Evolutionary conservation across 1,284 basidiomycete genomes (phyloP).

Genomic region (Sporisorium exsertum): DNA sequence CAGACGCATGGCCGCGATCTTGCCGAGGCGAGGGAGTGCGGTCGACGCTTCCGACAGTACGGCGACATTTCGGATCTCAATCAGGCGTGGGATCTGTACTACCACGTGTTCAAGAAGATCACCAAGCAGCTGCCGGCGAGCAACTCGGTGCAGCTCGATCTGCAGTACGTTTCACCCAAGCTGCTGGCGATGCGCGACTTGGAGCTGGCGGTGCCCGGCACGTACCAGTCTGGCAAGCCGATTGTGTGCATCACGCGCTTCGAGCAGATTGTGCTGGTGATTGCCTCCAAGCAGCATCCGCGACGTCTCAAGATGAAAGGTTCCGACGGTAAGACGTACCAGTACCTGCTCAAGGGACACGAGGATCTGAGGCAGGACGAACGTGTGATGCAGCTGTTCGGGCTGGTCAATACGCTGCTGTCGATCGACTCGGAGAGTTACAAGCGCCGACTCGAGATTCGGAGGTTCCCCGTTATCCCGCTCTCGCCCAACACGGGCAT

Average conservation of each 20-base stretch:
- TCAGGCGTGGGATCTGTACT: conserved; percentile 99
- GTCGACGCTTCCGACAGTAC: conserved; percentile 85
- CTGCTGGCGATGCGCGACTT: conserved; percentile 88
- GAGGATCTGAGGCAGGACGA: conserved; percentile 99
- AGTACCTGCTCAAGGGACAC: conserved; percentile 95
- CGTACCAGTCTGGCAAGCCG: conserved; percentile 89
- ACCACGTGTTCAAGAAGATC: conserved; percentile 93
- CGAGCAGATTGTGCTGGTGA: conserved; percentile 75
- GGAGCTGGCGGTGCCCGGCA: conserved; percentile 94
- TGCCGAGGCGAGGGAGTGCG: conserved; percentile 92
- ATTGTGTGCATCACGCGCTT: conserved; percentile 85
- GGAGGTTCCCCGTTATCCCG: conserved; percentile 92
- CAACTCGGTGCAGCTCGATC: conserved; percentile 81
- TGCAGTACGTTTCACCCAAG: conserved; percentile 97
- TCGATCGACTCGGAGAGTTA: conserved; percentile 93
- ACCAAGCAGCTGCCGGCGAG: conserved; percentile 92
- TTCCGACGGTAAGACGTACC: conserved; percentile 92
- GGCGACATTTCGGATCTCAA: conserved; percentile 89
- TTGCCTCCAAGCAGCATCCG: conserved; percentile 98
- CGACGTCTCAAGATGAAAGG: conserved; percentile 89
- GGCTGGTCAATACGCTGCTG: conserved; percentile 93
- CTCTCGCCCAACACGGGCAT: conserved; percentile 96
- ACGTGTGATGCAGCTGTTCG: conserved; percentile 98
- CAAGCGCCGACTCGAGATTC: conserved; percentile 94
- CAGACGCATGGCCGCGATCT: conserved; percentile 95